These are phyloP conservation scores for Anisogramma anomala DNA, from an alignment of 2,329 filamentous ascomycete species.

Conservation along the genomic window DNA sequence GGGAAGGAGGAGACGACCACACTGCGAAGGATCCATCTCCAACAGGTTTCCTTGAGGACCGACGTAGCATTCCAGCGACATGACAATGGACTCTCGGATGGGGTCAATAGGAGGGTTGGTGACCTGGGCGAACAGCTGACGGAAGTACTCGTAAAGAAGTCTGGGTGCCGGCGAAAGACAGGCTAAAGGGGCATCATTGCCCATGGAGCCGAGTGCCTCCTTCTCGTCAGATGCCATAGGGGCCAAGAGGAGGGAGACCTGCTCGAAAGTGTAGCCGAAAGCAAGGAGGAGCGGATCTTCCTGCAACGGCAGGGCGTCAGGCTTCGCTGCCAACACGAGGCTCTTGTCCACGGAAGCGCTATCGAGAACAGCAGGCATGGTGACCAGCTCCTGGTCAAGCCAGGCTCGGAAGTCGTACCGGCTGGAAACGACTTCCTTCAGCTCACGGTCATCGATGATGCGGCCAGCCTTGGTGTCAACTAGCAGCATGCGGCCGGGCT, in stretches of 20 bases:
- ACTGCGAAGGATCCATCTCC: slow-evolving; percentile 86
- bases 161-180: slow-evolving; percentile 84
- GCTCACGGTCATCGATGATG: slow-evolving; percentile 86
- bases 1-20: slow-evolving; percentile 70
- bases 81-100: slow-evolving; percentile 93
- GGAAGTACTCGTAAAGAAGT: slow-evolving; percentile 90
- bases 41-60: slow-evolving; percentile 90
- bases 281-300: slow-evolving; percentile 74
- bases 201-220: slow-evolving; percentile 94
- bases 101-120: slow-evolving; percentile 97
- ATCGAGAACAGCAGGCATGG: slow-evolving; percentile 62
- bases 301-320: slow-evolving; percentile 62
- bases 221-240: slow-evolving; percentile 97
- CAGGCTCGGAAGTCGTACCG: slow-evolving; percentile 80
- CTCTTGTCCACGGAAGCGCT: slow-evolving; percentile 44
- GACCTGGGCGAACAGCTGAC: slow-evolving; percentile 93
- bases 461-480: slow-evolving; percentile 83
- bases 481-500: slow-evolving; percentile 90
- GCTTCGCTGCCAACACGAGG: slow-evolving; percentile 53
- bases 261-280: slow-evolving; percentile 91
- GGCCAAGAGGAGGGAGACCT: slow-evolving; percentile 80
- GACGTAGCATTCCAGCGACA: slow-evolving; percentile 94
- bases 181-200: slow-evolving; percentile 87
- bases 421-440: slow-evolving; percentile 79
- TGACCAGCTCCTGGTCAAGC: slow-evolving; percentile 77